These are phyloP conservation scores for Rhizopus sp. DNA, from an alignment of 371 early-diverging fungal species.

Conservation along the genomic window DNA sequence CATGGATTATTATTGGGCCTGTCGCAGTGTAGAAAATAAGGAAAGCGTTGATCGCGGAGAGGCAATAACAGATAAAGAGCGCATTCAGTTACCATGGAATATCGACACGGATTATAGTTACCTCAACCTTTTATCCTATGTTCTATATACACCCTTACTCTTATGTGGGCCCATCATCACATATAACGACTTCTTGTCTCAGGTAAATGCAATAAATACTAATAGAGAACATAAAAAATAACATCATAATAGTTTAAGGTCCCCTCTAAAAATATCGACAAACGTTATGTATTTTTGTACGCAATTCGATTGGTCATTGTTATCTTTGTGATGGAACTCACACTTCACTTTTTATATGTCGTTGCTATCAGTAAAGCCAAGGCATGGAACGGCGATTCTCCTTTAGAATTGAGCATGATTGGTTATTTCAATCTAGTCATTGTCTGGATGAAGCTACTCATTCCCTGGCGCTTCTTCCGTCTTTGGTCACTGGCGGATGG, in stretches of 20 bases:
- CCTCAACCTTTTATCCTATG: slow-evolving; percentile 75
- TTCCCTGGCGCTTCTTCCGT: slow-evolving; percentile 95
- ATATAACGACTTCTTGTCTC: slow-evolving; percentile 88
- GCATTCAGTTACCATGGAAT: slow-evolving; percentile 57
- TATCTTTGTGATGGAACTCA: slow-evolving; percentile 78
- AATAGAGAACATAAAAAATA: background rate
- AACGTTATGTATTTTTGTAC: slow-evolving; percentile 40
- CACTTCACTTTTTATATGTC: slow-evolving; percentile 80
- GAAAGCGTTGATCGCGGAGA: slow-evolving; percentile 24
- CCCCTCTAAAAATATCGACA: slow-evolving; percentile 47
- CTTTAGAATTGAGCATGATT: slow-evolving; percentile 76
- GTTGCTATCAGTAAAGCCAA: slow-evolving; percentile 82
- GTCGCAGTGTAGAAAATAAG: slow-evolving; percentile 19
- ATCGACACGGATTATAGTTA: slow-evolving; percentile 69
- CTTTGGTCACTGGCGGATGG: slow-evolving; percentile 91
- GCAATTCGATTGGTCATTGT: slow-evolving; percentile 50
- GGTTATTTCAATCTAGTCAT: slow-evolving; percentile 83
- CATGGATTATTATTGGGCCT: slow-evolving; percentile 90
- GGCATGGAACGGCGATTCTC: slow-evolving; percentile 76
- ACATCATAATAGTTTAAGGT: slow-evolving; percentile 60
- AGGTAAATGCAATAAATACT: slow-evolving; percentile 68
- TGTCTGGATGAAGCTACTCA: slow-evolving; percentile 89
- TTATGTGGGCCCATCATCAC: slow-evolving; percentile 95
- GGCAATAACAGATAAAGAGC: slow-evolving; percentile 55
- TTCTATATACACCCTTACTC: slow-evolving; percentile 88